Conservation (phyloP, 2,329 filamentous ascomycete species). For the Plectosphaerella cucumerina region DNA sequence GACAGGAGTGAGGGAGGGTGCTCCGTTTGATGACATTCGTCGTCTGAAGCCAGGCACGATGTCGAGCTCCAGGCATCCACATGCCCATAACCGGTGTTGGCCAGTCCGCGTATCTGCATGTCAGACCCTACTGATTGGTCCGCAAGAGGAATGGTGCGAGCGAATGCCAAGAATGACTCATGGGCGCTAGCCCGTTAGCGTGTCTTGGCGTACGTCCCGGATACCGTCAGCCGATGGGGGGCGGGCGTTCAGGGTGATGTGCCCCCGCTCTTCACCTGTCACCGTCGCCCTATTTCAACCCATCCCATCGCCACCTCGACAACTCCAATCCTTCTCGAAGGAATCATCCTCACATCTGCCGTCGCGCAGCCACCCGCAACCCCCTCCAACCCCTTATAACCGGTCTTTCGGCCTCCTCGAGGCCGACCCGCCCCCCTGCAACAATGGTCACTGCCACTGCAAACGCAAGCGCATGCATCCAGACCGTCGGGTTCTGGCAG, state of each 20-base stretch:
- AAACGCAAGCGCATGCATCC: neutral
- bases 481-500: slow-evolving; percentile 6
- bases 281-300: neutral
- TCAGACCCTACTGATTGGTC: too few relatives aligned
- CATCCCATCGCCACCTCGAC: neutral
- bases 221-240: neutral
- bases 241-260: too few relatives aligned
- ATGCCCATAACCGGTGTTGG: too few relatives aligned
- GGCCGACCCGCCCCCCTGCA: slow-evolving; percentile 13
- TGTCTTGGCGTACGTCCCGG: neutral
- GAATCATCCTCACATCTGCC: slow-evolving; percentile 3
- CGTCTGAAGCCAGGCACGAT: too few relatives aligned
- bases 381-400: neutral
- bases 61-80: too few relatives aligned
- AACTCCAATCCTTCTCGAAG: neutral
- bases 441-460: slow-evolving; percentile 10
- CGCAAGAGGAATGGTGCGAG: too few relatives aligned
- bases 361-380: neutral
- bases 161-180: neutral
- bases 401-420: slow-evolving; percentile 1
- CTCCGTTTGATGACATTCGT: too few relatives aligned
- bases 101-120: too few relatives aligned
- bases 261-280: too few relatives aligned
- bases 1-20: too few relatives aligned
- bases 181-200: neutral